Evolutionary conservation across 192 early-diverging fungal species (phyloP).

Genomic region (Gamsiella multidivaricata): DNA sequence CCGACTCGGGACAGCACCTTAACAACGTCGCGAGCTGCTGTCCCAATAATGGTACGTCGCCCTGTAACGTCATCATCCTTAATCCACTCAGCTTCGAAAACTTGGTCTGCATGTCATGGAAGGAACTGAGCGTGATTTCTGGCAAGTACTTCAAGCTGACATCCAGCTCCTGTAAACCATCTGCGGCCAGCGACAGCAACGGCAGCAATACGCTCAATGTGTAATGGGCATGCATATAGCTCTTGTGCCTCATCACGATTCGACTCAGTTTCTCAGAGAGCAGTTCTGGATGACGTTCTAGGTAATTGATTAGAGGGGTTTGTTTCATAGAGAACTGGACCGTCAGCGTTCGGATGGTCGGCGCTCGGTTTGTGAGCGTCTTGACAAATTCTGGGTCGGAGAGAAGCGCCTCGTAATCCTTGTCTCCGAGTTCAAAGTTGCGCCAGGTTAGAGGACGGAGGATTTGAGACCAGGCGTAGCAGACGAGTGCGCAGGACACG

Average conservation of each 20-base stretch:
- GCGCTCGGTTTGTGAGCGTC: neutral
- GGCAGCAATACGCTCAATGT: no score
- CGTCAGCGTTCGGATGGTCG: slow-evolving; percentile 1
- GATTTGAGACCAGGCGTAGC: slow-evolving; percentile 1
- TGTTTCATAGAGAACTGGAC: neutral
- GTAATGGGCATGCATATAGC: no score
- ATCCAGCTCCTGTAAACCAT: no score
- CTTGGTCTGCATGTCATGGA: neutral
- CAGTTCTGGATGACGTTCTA: neutral
- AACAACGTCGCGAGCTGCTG: neutral
- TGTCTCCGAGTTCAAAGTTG: neutral
- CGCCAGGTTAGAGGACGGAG: slow-evolving; percentile 1
- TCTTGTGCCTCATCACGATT: no score
- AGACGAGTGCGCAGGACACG: neutral
- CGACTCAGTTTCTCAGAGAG: neutral
- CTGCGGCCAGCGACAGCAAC: no score
- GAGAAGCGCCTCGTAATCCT: neutral
- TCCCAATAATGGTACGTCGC: neutral
- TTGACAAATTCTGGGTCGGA: neutral
- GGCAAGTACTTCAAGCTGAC: no score
- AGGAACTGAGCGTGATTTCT: no score
- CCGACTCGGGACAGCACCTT: neutral
- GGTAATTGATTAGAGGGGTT: neutral
- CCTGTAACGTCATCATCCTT: neutral
- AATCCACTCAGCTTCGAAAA: neutral